These are phyloP conservation scores for Acacia acuminata DNA, from an alignment of 306 rosid species.

Conservation along the genomic window DNA sequence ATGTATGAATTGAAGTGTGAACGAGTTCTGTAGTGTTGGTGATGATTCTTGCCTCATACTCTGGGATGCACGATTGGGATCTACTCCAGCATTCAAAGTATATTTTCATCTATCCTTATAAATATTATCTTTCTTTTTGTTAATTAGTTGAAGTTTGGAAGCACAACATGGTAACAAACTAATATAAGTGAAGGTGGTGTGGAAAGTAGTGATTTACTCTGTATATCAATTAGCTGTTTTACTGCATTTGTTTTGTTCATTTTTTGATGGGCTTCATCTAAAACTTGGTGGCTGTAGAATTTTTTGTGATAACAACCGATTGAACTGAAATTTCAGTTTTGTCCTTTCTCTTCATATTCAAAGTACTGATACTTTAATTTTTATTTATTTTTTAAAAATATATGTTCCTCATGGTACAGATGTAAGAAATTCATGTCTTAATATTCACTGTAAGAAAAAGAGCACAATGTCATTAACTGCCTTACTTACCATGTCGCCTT, in stretches of 20 bases:
- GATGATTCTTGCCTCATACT: conserved; percentile 94
- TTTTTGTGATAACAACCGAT: too few relatives aligned
- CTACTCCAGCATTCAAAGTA: conserved; percentile 77
- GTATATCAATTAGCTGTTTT: neutral
- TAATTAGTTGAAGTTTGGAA: neutral
- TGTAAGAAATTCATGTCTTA: neutral
- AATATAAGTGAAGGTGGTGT: neutral
- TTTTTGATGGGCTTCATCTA: neutral
- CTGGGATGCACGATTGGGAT: conserved; percentile 94
- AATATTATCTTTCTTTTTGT: neutral
- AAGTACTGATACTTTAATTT: neutral
- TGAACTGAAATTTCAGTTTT: neutral
- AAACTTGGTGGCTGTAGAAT: neutral
- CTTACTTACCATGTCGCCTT: conserved; percentile 6
- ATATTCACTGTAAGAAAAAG: neutral
- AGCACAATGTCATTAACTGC: neutral
- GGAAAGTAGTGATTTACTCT: neutral
- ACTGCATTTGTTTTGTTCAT: neutral
- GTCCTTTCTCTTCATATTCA: neutral
- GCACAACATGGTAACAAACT: neutral
- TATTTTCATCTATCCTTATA: conserved; percentile 18
- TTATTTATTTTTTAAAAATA: neutral
- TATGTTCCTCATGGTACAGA: neutral
- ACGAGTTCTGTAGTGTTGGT: conserved; percentile 98
- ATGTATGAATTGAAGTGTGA: conserved; percentile 49